Conservation (phyloP, 768 basidiomycete genomes). For the Lenzites betulinus region DNA sequence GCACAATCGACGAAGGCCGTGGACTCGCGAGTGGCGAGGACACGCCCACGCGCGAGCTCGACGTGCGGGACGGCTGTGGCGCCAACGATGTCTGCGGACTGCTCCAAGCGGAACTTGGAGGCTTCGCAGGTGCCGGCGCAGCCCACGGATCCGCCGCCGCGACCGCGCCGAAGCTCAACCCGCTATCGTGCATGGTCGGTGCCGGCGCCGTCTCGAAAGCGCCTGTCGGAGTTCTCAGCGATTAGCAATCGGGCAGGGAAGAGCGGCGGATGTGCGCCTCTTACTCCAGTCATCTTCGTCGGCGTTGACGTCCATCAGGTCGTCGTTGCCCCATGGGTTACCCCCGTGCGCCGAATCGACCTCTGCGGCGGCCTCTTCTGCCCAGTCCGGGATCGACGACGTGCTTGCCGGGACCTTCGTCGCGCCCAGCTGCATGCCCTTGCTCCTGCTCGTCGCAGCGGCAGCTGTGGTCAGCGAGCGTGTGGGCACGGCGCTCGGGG, state of each 20-base stretch:
- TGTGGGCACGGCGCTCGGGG: conserved; percentile 20
- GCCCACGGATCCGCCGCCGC: conserved; percentile 21
- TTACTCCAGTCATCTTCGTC: conserved; percentile 95
- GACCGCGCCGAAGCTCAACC: conserved; percentile 30
- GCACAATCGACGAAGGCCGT: conserved; percentile 3
- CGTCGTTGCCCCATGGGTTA: conserved; percentile 71
- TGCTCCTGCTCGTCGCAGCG: conserved; percentile 41
- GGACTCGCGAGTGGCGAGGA: conserved; percentile 9
- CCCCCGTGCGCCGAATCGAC: conserved; percentile 29
- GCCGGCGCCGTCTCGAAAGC: conserved; percentile 37
- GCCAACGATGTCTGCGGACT: conserved; percentile 3
- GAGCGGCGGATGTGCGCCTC: conserved; percentile 26
- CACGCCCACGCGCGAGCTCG: not conserved
- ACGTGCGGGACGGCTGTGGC: conserved; percentile 7
- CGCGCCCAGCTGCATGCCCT: conserved; percentile 71
- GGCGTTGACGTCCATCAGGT: conserved; percentile 92
- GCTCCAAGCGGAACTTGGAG: conserved; percentile 1
- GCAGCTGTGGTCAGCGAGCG: conserved; percentile 14
- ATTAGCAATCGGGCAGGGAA: not conserved
- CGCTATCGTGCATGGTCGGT: conserved; percentile 17
- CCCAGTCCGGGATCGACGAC: conserved; percentile 53
- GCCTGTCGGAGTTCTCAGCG: conserved; percentile 23
- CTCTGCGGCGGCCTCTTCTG: conserved; percentile 55
- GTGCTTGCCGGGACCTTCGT: conserved; percentile 45
- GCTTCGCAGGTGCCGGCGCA: not conserved